Evolutionary conservation across 2,329 filamentous ascomycete genomes (phyloP), one percentile per base, ranked within the genome.

Genomic region (Penicillium corylophilum): DNA sequence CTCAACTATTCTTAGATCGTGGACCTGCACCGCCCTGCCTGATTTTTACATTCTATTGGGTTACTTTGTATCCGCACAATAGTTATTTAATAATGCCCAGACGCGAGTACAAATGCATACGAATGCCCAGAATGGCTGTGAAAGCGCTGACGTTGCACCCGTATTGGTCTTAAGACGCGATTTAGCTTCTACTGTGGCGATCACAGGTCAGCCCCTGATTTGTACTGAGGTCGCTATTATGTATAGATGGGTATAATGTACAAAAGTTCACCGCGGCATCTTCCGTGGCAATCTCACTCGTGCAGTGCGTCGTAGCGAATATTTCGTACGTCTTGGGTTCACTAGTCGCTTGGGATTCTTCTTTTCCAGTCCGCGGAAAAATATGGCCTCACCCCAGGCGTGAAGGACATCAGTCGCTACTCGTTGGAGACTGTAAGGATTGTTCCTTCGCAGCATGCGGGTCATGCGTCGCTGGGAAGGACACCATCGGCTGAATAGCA

Each of bases 391-490:
- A 5, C 68, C 71, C 69, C 72, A 74, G 10, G 66, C 70, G 35
- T 51, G 60, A 28, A 67, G 54, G 20, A 74, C 66, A 56, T 72
- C 70, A 0, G 33, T 45, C 5, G 72, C 29, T 8, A 74, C 65
- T 22, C 60, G 61, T 13, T 66, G 56, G 8, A 66, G 39, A 24
- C 48, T 57, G 42, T 68, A 74, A 4, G 68, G 69, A 41, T 74
- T 74, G 28, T 65, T 57, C n/a, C 59, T 55, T 16, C 73, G 66
- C 48, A 74, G 51, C 40, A 64, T 62, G 8, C 70, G 69, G 38
- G 74, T 75, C 54, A 64, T 64, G 24, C 50, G 63, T 13, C 65
- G 64, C 22, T 53, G 65, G 2, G 71, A 73, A 18, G 54, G 51
- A 6, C 64, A 48, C 35, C 64, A 59, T 10, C 54, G 57, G 35